Evolutionary conservation across 257 asterid species (phyloP).

Genomic region (Asclepias syriaca): DNA sequence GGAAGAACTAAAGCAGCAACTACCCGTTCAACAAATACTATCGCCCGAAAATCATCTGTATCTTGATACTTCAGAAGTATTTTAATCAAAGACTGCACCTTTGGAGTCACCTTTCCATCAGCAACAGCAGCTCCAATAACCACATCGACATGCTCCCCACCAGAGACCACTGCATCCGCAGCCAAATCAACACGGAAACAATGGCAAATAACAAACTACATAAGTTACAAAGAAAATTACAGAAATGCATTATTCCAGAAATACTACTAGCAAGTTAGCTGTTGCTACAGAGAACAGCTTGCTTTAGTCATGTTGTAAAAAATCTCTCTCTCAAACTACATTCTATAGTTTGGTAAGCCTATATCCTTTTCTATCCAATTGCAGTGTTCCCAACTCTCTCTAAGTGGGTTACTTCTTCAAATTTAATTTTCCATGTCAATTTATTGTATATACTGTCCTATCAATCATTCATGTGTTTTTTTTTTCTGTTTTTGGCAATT

Average conservation of each 20-base stretch:
- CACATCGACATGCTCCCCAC: slow-evolving; percentile 97
- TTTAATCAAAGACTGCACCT: slow-evolving; percentile 92
- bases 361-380: neutral
- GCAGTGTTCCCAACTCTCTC: neutral
- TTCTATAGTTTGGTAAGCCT: neutral
- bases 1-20: slow-evolving; percentile 98
- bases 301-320: neutral
- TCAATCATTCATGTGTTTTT: neutral
- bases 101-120: slow-evolving; percentile 99
- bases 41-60: slow-evolving; percentile 94
- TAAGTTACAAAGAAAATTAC: neutral
- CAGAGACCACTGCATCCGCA: slow-evolving; percentile 69
- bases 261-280: neutral
- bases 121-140: slow-evolving; percentile 99
- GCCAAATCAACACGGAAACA: slow-evolving; percentile 21
- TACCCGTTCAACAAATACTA: slow-evolving; percentile 94
- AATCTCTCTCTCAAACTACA: neutral
- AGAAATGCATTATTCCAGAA: neutral
- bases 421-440: neutral
- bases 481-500: too few species aligned
- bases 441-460: neutral
- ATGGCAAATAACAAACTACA: slow-evolving; percentile 11
- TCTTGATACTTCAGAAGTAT: slow-evolving; percentile 83
- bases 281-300: neutral
- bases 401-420: neutral